Evolutionary conservation across 306 rosid genomes (phyloP).

Genomic region (Cajanus cajan): DNA sequence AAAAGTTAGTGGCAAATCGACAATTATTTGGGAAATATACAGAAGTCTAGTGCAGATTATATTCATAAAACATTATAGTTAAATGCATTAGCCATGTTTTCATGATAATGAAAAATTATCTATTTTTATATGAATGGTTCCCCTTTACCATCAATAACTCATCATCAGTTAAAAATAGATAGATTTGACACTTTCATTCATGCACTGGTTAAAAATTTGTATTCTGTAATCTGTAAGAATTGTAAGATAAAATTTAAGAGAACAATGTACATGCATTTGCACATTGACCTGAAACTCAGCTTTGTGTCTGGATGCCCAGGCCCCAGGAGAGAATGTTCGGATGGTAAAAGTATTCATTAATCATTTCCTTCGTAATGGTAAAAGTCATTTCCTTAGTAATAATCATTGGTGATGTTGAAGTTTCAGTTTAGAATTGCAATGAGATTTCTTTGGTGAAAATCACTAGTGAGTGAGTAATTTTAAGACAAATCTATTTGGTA

Average conservation of each 20-base stretch:
- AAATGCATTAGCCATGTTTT: not conserved
- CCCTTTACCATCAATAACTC: not conserved
- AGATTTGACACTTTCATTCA: conserved; percentile 10
- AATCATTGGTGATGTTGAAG: not conserved
- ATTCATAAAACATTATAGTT: not conserved
- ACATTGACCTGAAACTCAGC: conserved; percentile 2
- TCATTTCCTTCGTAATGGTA: conserved; percentile 9
- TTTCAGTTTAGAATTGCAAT: not conserved
- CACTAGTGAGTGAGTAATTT: not conserved
- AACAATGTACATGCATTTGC: not conserved
- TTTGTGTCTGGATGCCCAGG: not conserved
- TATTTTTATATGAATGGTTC: not conserved
- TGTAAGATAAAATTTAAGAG: conserved; percentile 11
- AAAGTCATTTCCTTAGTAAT: not conserved
- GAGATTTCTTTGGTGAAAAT: conserved; percentile 3
- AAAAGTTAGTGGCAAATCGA: not conserved
- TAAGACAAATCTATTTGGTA: not conserved
- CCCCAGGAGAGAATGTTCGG: not conserved
- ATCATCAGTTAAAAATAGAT: not conserved
- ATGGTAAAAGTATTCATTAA: not conserved
- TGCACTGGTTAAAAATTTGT: not conserved
- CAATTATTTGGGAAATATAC: conserved; percentile 8
- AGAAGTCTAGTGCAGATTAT: conserved; percentile 5
- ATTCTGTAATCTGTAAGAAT: not conserved
- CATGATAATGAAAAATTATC: not conserved